A percentile compares a stretch with the other conserved stretches of the same genome.
These are phyloP conservation scores for Pyrenopolyporus hunteri DNA, from an alignment of 495 filamentous ascomycete species.

Conservation along the genomic window DNA sequence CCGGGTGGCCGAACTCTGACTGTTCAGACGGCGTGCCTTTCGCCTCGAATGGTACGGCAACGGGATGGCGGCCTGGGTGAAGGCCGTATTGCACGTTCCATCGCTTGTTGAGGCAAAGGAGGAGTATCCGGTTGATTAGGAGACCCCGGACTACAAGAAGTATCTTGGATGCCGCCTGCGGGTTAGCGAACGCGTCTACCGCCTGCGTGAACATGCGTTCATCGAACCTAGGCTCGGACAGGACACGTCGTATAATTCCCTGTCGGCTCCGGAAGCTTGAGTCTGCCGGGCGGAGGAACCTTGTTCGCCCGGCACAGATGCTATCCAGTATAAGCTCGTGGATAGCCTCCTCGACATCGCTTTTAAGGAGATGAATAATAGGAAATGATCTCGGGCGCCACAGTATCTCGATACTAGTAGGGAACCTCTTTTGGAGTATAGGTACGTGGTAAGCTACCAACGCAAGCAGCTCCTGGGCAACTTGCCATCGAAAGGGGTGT, in stretches of 20 bases:
- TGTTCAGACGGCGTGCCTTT: constrained; percentile 58
- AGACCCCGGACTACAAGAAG: constrained; percentile 52
- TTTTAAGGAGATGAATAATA: constrained; percentile 47
- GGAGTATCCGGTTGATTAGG: constrained; percentile 45
- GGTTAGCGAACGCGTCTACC: constrained; percentile 40
- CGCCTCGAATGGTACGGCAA: constrained; percentile 58
- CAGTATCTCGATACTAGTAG: constrained; percentile 49
- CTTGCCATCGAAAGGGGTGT: constrained; percentile 56
- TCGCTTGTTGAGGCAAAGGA: constrained; percentile 48
- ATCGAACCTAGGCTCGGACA: constrained; percentile 32
- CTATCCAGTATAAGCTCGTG: constrained; percentile 40
- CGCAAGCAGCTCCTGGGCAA: constrained; percentile 50
- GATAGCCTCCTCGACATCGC: constrained; percentile 47
- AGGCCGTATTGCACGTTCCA: constrained; percentile 56
- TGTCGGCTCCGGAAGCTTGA: constrained; percentile 16
- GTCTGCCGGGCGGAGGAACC: constrained; percentile 39
- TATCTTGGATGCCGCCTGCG: constrained; percentile 39
- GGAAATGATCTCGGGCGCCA: constrained; percentile 46
- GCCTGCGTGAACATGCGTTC: constrained; percentile 28
- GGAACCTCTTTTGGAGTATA: constrained; percentile 40
- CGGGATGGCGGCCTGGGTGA: constrained; percentile 47
- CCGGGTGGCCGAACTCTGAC: constrained; percentile 61
- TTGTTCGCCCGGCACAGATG: constrained; percentile 34
- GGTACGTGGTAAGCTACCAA: constrained; percentile 46
- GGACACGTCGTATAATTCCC: constrained; percentile 40